Evolutionary conservation across 106 monocot species (phyloP), one percentile per base, ranked within the genome.

Genomic region (Cymbidium sinense): DNA sequence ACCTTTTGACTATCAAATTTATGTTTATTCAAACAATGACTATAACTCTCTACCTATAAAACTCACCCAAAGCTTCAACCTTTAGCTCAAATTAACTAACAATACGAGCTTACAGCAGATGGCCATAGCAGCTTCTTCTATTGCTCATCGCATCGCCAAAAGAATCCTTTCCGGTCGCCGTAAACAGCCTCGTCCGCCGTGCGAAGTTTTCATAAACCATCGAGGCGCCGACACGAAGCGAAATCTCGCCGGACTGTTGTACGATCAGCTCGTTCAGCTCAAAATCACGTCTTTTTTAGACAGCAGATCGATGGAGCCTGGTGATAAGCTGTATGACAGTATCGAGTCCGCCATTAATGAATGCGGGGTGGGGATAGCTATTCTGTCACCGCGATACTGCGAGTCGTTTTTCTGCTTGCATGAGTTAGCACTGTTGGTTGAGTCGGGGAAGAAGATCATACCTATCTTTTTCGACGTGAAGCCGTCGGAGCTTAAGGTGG

Each of bases 331-430:
- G n/a, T 70, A 69, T 21, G 84, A 86, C 15, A 77, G 64, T 69
- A 89, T 89, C 73, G 12, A 79, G 64, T 44, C 74, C 1, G 89
- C 54, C 2, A 62, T 86, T 23, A 20, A 12, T 7, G 44, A 74
- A 17, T 89, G 82, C 58, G 70, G 79, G 75, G 70, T 89, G 11
- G 89, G 84, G 7, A 47, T 89, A 70, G 84, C 82, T 29, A 82
- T 89, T 51, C 86, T 89, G 61, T 89, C 89, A 1, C 84, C 82
- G 0, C 79, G 82, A 11, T 89, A 86, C 77, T 89, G 84, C 75
- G 89, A 89, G 27, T 89, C 89, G 35, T 55, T 39, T 77, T 89
- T 82, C 74, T 89, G 89, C 77, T 84, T 89, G 55, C 86, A 84
- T 21, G 89, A 89, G 84, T 82, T 89, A 15, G 81, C 86, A 23